A percentile compares a stretch with the other conserved stretches of the same genome.
Evolutionary conservation across 495 filamentous ascomycete species (phyloP).

Genomic region (Hypoxylon trugodes): DNA sequence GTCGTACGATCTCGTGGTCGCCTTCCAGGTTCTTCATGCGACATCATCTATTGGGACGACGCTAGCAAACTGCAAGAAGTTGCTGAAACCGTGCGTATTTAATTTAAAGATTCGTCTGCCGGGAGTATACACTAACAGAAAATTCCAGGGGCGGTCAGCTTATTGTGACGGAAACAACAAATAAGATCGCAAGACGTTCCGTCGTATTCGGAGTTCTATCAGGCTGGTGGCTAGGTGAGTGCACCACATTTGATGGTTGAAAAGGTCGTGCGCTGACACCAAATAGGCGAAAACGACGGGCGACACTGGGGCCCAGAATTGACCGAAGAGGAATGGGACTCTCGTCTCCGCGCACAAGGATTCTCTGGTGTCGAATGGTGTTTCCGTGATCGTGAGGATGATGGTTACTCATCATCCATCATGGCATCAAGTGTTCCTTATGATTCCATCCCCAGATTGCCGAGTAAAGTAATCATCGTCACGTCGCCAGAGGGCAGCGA

Average conservation of each 20-base stretch:
- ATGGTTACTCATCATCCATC: slow-evolving; percentile 38
- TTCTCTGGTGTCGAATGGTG: slow-evolving; percentile 38
- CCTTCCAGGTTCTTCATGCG: slow-evolving; percentile 58
- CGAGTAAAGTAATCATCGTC: slow-evolving; percentile 36
- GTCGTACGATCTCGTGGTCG: slow-evolving; percentile 63
- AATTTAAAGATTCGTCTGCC: background rate
- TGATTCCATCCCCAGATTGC: slow-evolving; percentile 14
- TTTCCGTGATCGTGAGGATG: slow-evolving; percentile 40
- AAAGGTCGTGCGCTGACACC: background rate
- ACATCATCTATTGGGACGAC: slow-evolving; percentile 49
- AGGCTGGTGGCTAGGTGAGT: slow-evolving; percentile 42
- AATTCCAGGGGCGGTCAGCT: slow-evolving; percentile 45
- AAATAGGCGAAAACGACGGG: slow-evolving; percentile 30
- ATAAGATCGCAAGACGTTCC: slow-evolving; percentile 41
- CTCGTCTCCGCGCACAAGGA: slow-evolving; percentile 33
- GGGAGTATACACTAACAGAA: background rate
- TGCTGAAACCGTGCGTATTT: slow-evolving; percentile 46
- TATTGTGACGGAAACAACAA: slow-evolving; percentile 49
- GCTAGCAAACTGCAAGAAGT: slow-evolving; percentile 41
- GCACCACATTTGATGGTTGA: background rate
- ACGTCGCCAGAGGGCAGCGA: slow-evolving; percentile 24
- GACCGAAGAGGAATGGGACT: slow-evolving; percentile 38
- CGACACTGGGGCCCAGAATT: slow-evolving; percentile 41
- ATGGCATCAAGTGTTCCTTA: slow-evolving; percentile 36
- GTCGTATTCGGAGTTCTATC: slow-evolving; percentile 41